phyloP scores from a whole-genome alignment of 164 flowering plant species.

The Annona squamosa region DNA sequence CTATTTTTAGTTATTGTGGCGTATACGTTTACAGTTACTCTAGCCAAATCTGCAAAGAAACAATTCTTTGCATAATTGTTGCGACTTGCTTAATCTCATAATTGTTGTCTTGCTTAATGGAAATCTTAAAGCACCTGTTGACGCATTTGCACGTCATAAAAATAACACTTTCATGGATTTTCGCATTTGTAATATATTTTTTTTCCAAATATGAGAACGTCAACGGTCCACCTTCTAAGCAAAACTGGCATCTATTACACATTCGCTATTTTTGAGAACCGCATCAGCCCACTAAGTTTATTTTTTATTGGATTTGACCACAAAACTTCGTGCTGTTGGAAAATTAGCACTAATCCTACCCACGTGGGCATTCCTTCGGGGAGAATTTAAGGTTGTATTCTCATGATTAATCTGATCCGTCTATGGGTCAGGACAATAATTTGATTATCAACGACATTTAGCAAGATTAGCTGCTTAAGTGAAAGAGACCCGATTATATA shows the following conservation, averaged over 20 bases:
- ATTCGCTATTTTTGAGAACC: background rate
- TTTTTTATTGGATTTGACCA: no score
- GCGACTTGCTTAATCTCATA: no score
- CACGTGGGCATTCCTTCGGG: background rate
- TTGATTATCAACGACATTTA: background rate
- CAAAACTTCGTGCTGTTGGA: background rate
- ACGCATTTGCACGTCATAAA: no score
- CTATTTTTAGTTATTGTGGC: no score
- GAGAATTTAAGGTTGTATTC: background rate
- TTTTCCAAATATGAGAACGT: background rate
- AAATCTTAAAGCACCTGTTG: no score
- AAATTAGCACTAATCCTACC: background rate
- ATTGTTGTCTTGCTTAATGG: no score
- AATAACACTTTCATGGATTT: background rate
- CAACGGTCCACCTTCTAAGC: background rate
- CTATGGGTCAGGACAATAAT: background rate
- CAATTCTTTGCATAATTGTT: no score
- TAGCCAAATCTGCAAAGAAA: no score
- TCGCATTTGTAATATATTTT: background rate
- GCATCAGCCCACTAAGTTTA: background rate
- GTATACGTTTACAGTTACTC: no score
- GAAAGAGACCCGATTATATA: background rate
- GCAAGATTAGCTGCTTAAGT: background rate
- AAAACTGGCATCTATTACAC: background rate
- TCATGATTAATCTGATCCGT: background rate